phyloP scores from a whole-genome alignment of 768 basidiomycete genomes.

The Pleurotus pulmonarius region DNA sequence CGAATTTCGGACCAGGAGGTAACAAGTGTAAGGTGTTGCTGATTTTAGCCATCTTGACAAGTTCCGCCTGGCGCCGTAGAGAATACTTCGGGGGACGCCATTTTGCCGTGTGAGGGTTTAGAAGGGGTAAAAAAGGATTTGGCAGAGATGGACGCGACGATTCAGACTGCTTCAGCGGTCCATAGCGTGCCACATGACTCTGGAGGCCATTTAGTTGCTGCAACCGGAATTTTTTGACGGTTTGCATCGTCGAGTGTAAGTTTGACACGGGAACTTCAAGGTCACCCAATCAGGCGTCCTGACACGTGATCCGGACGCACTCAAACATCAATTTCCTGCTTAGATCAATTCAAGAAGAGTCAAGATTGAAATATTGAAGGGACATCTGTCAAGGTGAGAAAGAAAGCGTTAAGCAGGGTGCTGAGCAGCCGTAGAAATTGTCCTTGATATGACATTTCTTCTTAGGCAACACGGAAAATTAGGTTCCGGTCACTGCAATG shows the following conservation, averaged over 20 bases:
- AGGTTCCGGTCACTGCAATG: no score
- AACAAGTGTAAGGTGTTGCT: conserved; percentile 53
- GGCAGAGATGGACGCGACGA: conserved; percentile 23
- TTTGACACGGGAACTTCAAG: no score
- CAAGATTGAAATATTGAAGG: no score
- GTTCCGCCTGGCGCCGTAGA: conserved; percentile 70
- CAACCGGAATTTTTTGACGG: conserved; percentile 42
- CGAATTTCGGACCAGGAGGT: conserved; percentile 64
- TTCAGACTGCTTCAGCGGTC: conserved; percentile 28
- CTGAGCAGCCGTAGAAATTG: no score
- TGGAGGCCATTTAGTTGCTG: conserved; percentile 38
- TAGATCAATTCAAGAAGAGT: no score
- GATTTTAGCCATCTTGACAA: conserved; percentile 67
- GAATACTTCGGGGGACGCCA: conserved; percentile 75
- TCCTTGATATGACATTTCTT: no score
- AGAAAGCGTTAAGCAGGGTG: no score
- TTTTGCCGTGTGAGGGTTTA: conserved; percentile 54
- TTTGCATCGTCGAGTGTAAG: conserved; percentile 17
- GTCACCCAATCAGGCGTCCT: no score
- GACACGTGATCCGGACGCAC: no score
- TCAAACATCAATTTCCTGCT: no score
- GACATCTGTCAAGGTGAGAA: no score
- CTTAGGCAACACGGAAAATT: no score
- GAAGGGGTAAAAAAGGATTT: conserved; percentile 72
- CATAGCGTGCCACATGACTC: conserved; percentile 29